Evolutionary conservation across 768 basidiomycete species (phyloP), one percentile per base, ranked within the genome.

Genomic region (Psilocybe cubensis): DNA sequence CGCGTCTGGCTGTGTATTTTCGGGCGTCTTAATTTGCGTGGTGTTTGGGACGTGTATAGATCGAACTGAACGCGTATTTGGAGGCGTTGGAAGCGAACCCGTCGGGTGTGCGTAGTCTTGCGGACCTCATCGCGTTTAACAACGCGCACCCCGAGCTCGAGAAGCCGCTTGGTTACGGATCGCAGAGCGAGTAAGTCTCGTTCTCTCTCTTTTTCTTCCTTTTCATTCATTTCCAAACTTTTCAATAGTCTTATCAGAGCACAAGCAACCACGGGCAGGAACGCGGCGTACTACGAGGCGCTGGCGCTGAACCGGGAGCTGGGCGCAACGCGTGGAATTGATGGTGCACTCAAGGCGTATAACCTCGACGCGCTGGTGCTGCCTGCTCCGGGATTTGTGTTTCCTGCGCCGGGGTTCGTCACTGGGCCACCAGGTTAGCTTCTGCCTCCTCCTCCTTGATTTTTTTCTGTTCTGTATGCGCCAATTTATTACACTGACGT

Each of bases 41-140:
- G 28, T 23, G n/a, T 12, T 17, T 33, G 24, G n/a, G n/a, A n/a
- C n/a, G 10, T 47, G 18, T 12, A 14, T 18, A 87, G 86, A 69
- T 83, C 9, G 76, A 83, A 52, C 54, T 88, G 23, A 77, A 81
- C 51, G 68, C 68, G 35, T 88, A 83, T 55, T 77, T 81, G 21
- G 58, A 76, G 24, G 70, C 64, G 3, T 72, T 88, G 14, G 57
- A 79, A 10, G 66, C 78, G 31, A 82, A 83, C 33, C 87, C 86
- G 0, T 76, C 83, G 1, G 83, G 83, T 3, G 80, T 87, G 11
- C 75, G 77, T 42, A 79, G 65, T 21, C 76, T 88, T 2, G 82
- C 79, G 0, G 84, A 86, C 61, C 56, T 88, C 43, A 86, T 88
- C 38, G 67, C 68, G 18, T 87, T 86, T 65, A 79, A 89, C 62